Base-by-base conservation (phyloP, 805 yeast species). In the Millerozyma miso region DNA sequence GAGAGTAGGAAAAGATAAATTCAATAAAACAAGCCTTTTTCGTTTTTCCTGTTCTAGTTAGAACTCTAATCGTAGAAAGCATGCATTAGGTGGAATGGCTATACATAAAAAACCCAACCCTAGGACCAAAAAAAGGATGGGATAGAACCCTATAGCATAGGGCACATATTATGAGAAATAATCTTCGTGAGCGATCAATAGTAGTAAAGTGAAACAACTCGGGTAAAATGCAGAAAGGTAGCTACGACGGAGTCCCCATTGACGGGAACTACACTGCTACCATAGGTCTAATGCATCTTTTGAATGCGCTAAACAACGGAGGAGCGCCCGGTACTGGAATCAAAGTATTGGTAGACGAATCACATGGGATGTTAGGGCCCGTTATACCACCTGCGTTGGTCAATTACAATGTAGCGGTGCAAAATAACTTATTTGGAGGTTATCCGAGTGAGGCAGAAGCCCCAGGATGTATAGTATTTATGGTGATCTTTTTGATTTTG, bases 381-480 rank as follows among this genome's bases (percentile, higher is more conserved):
- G 38, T 46, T 0, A 62, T 77, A 20, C 85, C 86, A 1, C 42
- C 35, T 3, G 53, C 49, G 3, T 58, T 80, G 40, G 45, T 65
- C 4, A 54, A 61, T 1, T 68, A 65, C 42, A 71, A 73, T 7
- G 41, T 63, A 33, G 60, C 51, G 5, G 50, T 53, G 26, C 82
- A 79, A 54, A 66, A 66, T 40, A 63, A 77, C 2, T 59, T 80
- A 35, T 82, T 81, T 62, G 88, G 88, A 8, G 79, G 77, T 12
- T 83, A 81, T 53, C 85, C 87, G 3, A 29, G 42, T 39, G 33
- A 59, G 12, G 42, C 36, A 14, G 91, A 85, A 59, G 56, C 69
- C 10, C 87, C 79, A 1, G 89, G 89, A 2, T 65, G 75, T 43
- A 77, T 78, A 2, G 58, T 84, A 0, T 82, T 83, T 49, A 55